Evolutionary conservation across 345 rosid genomes (phyloP).

Genomic region (Mercurialis annua): DNA sequence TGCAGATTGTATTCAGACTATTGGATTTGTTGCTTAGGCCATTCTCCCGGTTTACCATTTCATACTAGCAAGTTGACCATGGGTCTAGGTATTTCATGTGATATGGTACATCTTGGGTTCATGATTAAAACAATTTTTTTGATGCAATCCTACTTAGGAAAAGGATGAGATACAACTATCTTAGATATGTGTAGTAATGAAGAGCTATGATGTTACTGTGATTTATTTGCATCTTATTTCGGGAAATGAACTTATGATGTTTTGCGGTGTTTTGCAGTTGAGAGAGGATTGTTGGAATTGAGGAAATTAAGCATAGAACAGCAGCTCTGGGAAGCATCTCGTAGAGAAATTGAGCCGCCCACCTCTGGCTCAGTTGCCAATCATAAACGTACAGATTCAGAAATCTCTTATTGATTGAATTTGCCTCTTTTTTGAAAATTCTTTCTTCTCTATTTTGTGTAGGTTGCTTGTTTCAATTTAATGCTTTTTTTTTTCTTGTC

Average conservation of each 20-base stretch:
- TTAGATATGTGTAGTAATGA: neutral
- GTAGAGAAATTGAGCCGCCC: constrained; percentile 51
- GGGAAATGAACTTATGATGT: neutral
- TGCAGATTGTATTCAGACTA: too few species aligned
- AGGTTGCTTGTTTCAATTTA: constrained; percentile 11
- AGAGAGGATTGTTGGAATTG: constrained; percentile 72
- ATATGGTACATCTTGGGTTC: too few species aligned
- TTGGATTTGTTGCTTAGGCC: too few species aligned
- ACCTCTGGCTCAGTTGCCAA: constrained; percentile 20
- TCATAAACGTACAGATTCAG: constrained; percentile 32
- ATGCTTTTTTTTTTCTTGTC: neutral
- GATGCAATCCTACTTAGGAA: too few species aligned
- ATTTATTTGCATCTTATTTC: neutral
- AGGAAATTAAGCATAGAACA: constrained; percentile 86
- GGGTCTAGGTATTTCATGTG: too few species aligned
- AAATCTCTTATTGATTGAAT: constrained; percentile 10
- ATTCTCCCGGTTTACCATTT: too few species aligned
- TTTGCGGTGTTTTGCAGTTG: constrained; percentile 41
- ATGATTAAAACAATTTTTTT: too few species aligned
- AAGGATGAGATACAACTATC: neutral
- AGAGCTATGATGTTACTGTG: neutral
- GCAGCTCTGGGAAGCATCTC: constrained; percentile 87
- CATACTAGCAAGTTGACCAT: too few species aligned
- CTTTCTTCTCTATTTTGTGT: neutral
- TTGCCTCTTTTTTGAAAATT: neutral